A percentile compares a stretch with the other conserved stretches of the same genome.
Conservation (phyloP, 83 land plant genomes). For the Larix sibirica region DNA sequence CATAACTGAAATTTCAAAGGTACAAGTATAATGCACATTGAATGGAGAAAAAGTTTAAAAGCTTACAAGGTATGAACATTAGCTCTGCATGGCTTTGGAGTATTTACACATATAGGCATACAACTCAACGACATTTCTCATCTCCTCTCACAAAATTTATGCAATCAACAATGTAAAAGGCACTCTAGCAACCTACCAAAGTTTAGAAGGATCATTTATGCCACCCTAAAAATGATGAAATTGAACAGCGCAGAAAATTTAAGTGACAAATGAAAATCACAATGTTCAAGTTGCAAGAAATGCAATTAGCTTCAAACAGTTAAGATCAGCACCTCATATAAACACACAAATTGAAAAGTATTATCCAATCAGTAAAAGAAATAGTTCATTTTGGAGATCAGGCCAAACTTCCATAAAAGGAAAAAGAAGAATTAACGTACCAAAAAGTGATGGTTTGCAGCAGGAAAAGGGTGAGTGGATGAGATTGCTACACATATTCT, state of each 20-base stretch:
- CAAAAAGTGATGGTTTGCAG: not conserved
- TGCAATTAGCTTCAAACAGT: not conserved
- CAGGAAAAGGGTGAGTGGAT: not conserved
- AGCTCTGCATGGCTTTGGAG: not conserved
- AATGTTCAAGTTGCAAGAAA: not conserved
- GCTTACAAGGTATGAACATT: not conserved
- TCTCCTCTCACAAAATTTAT: not conserved
- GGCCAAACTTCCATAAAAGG: not conserved
- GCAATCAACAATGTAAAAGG: not conserved
- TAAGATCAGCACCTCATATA: not conserved
- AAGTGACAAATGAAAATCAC: not conserved
- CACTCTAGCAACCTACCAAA: too few species aligned
- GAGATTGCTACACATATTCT: not conserved
- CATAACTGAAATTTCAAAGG: not conserved
- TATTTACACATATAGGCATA: not conserved
- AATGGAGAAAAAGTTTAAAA: not conserved
- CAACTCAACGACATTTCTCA: not conserved
- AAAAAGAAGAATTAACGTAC: not conserved
- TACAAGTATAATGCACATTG: not conserved
- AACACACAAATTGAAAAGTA: not conserved
- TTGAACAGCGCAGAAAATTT: not conserved
- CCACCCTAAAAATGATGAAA: not conserved
- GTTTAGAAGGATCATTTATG: not conserved
- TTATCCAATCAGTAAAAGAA: not conserved
- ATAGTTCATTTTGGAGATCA: too few species aligned